Conservation (phyloP, 306 rosid species). For the Vigna trinervia region DNA sequence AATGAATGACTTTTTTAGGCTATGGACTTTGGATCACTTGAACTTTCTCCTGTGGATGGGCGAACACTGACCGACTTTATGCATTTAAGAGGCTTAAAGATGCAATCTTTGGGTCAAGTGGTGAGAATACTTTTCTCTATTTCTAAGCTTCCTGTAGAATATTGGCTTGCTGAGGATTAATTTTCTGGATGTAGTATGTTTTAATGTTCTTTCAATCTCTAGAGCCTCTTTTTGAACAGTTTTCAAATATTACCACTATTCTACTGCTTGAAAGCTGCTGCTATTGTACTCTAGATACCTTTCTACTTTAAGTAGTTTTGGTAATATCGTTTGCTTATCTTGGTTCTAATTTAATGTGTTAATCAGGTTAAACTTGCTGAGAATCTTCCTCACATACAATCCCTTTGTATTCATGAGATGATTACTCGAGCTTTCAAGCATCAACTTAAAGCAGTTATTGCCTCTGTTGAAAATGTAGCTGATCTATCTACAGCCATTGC, state of each 20-base stretch:
- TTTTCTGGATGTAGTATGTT: neutral
- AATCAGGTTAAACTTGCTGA: conserved; percentile 86
- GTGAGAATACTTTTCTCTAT: conserved; percentile 57
- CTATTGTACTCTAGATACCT: conserved; percentile 8
- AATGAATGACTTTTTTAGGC: conserved; percentile 60
- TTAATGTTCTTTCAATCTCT: conserved; percentile 25
- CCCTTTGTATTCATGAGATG: conserved; percentile 98
- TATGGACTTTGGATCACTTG: conserved; percentile 91
- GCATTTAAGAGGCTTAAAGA: conserved; percentile 93
- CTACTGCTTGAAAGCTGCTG: conserved; percentile 15
- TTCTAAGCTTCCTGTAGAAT: conserved; percentile 4
- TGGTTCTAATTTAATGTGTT: conserved; percentile 49
- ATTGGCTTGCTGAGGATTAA: conserved; percentile 7
- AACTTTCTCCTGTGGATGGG: conserved; percentile 99
- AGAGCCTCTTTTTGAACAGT: conserved; percentile 1
- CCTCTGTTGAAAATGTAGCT: conserved; percentile 60
- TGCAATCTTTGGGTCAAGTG: conserved; percentile 91
- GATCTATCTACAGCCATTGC: conserved; percentile 74
- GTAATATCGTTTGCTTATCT: conserved; percentile 8
- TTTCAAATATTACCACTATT: conserved; percentile 1
- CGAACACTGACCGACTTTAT: conserved; percentile 96
- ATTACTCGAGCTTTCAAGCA: conserved; percentile 94
- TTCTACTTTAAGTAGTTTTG: conserved; percentile 1
- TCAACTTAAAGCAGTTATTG: conserved; percentile 73
- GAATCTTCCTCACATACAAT: conserved; percentile 94